Base-by-base conservation (phyloP, 371 early-diverging fungal genomes). In the Haplosporangium sp. region DNA sequence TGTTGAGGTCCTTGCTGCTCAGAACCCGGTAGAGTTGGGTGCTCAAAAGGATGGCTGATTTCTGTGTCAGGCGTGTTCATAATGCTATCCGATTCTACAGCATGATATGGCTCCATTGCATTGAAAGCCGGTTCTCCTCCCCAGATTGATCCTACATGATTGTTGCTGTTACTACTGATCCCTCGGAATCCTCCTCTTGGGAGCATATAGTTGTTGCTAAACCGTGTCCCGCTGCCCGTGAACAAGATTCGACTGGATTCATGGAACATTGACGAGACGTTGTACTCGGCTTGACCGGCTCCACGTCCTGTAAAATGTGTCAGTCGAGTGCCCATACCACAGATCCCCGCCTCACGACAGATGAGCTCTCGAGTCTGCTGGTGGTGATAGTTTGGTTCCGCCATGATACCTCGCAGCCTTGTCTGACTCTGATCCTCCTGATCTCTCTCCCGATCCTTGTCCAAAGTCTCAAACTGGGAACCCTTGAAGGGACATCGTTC, bases 401-500 rank as follows among this genome's bases (percentile, higher is more conserved):
- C 6, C 20, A 18, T 43, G 16, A 18, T 11, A 7, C 41, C 50
- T 1, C 23, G 12, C 18, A 29, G n/a, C 21, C 11, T 59, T 14
- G 47, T 1, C 3, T 40, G 58, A 53, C 41, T 37, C 4, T 37
- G 54, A 41, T 38, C 18, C 13, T 18, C 54, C 11, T 38, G 38
- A 0, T 38, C 41, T n/a, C 12, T 53, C 4, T 52, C 58, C 18
- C 40, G 11, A 0, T 53, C 60, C 38, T 66, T 70, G 18, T 67
- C 64, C 42, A 45, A 62, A 16, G 59, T 36, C 36, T 77, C 79
- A 38, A 77, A 43, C 29, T 71, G 73, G 7, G 64, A 51, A 6
- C 79, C 73, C n/a, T 71, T 71, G 61, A 77, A 77, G 4, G 79
- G 79, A 52, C 79, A 77, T 7, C 64, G 62, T 23, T 77, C 73